A percentile compares a stretch with the other conserved stretches of the same genome.
phyloP scores from a whole-genome alignment of 2,329 filamentous ascomycete genomes.

The Alternaria longipes region DNA sequence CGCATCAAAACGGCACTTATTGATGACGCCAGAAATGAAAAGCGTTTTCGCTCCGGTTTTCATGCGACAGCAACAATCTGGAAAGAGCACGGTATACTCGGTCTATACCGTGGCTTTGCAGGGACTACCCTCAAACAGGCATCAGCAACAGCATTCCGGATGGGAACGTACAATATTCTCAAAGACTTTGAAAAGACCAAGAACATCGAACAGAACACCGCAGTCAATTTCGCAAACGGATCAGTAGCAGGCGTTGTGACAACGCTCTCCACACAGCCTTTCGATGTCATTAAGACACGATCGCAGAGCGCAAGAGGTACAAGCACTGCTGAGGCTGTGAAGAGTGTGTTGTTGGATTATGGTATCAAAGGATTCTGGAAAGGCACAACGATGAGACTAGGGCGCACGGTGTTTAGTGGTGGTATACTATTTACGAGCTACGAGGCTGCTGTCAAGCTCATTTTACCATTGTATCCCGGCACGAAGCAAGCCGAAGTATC shows the following conservation, averaged over 20 bases:
- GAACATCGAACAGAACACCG: constrained; percentile 60
- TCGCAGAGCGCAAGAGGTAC: constrained; percentile 68
- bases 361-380: constrained; percentile 71
- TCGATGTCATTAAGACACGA: constrained; percentile 71
- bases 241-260: constrained; percentile 69
- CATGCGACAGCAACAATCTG: constrained; percentile 63
- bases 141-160: constrained; percentile 68
- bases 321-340: constrained; percentile 65
- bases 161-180: constrained; percentile 70
- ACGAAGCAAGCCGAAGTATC: constrained; percentile 25
- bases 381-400: constrained; percentile 73
- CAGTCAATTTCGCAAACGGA: constrained; percentile 69
- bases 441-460: constrained; percentile 63
- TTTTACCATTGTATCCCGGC: constrained; percentile 53
- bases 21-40: constrained; percentile 64
- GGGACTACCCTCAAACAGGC: constrained; percentile 71
- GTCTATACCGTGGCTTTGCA: constrained; percentile 66
- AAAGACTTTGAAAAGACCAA: constrained; percentile 65
- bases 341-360: constrained; percentile 63
- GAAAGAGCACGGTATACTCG: constrained; percentile 63
- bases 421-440: constrained; percentile 72
- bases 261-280: constrained; percentile 67
- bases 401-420: constrained; percentile 70
- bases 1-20: constrained; percentile 74
- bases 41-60: constrained; percentile 59